A percentile compares a stretch with the other conserved stretches of the same genome.
These are phyloP conservation scores for Moricandia arvensis DNA, from an alignment of 345 rosid species.

Conservation along the genomic window DNA sequence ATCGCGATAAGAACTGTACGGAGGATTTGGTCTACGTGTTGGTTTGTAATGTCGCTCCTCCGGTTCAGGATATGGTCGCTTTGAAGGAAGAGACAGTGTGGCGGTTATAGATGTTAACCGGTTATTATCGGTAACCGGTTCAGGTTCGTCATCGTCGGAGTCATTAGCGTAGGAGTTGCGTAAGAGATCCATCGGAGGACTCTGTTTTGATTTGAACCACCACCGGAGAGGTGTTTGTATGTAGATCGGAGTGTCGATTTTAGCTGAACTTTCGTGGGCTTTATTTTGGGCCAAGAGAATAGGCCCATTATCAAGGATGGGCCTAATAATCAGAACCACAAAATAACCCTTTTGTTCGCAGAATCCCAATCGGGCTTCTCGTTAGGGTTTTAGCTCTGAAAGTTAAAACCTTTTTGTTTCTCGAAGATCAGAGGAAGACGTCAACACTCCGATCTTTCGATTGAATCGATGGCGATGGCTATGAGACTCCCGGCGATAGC, in stretches of 20 bases:
- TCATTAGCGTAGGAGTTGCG: slow-evolving; percentile 31
- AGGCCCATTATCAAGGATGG: background rate
- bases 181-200: slow-evolving; percentile 35
- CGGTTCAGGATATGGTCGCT: slow-evolving; percentile 29
- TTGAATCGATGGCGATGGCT: slow-evolving; percentile 28
- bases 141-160: slow-evolving; percentile 39
- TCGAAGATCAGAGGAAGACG: background rate
- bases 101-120: background rate
- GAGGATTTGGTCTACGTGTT: slow-evolving; percentile 10
- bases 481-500: slow-evolving; percentile 35
- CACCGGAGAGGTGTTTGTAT: background rate
- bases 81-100: slow-evolving; percentile 15
- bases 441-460: background rate
- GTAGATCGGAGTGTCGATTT: background rate
- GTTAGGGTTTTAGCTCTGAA: slow-evolving; percentile 30
- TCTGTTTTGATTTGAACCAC: background rate
- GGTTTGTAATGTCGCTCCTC: slow-evolving; percentile 12
- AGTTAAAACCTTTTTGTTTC: slow-evolving; percentile 6
- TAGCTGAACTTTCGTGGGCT: background rate
- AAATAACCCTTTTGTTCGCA: background rate
- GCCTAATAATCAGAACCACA: no score
- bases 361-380: slow-evolving; percentile 3
- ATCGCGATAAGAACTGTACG: background rate
- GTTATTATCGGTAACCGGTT: background rate
- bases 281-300: background rate